These are phyloP conservation scores for Pseudonitzschia multiseries DNA, from an alignment of 108 stramenopile species.

Conservation along the genomic window DNA sequence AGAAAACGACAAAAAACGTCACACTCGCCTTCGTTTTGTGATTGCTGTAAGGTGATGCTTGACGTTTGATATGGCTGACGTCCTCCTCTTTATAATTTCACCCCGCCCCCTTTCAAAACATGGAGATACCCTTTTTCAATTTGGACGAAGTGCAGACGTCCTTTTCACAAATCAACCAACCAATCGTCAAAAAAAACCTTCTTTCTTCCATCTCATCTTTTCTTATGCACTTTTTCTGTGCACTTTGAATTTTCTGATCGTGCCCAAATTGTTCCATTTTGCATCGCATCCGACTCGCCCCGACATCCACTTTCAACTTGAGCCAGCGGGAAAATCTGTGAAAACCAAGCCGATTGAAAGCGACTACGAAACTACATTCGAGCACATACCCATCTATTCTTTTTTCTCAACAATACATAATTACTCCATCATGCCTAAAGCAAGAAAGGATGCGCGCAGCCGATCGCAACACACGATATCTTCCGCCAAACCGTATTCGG, in stretches of 20 bases:
- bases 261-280: neutral
- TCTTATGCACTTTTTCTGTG: neutral
- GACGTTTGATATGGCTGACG: neutral
- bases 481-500: constrained; percentile 12
- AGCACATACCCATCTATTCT: neutral
- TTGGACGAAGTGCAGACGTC: neutral
- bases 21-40: neutral
- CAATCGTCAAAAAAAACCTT: neutral
- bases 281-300: neutral
- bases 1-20: neutral
- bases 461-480: constrained; percentile 8
- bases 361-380: neutral
- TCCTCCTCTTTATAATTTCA: neutral
- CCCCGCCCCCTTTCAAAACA: neutral
- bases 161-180: neutral
- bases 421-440: constrained; percentile 9
- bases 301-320: neutral
- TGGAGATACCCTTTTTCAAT: neutral
- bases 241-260: neutral
- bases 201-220: neutral
- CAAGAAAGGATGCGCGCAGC: neutral
- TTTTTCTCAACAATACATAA: neutral
- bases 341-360: neutral
- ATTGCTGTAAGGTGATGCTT: neutral
- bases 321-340: neutral